These are phyloP conservation scores for Lobulomyces angularis DNA, from an alignment of 192 early-diverging fungal species.

Conservation along the genomic window DNA sequence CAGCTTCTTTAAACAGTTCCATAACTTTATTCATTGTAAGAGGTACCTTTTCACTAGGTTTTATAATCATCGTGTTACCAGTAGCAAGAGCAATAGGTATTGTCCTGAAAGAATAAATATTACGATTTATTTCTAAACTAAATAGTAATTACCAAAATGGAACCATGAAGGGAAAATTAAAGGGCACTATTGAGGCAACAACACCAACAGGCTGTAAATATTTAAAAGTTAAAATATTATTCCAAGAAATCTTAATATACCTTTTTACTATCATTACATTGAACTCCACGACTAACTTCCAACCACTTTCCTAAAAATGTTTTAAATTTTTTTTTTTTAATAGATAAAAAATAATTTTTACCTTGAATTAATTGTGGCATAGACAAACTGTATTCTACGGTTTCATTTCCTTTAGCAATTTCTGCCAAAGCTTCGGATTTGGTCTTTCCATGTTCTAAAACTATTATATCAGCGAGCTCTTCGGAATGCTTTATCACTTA, in stretches of 20 bases:
- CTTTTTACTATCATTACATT: slow-evolving; percentile 51
- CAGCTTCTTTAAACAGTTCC: slow-evolving; percentile 38
- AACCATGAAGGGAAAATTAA: slow-evolving; percentile 68
- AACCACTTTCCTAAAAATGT: no score
- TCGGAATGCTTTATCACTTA: slow-evolving; percentile 40
- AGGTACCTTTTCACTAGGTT: slow-evolving; percentile 73
- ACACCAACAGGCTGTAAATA: slow-evolving; percentile 63
- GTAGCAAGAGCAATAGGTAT: slow-evolving; percentile 58
- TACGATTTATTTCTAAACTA: no score
- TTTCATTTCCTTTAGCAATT: slow-evolving; percentile 65
- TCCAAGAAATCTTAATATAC: no score
- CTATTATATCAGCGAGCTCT: slow-evolving; percentile 60
- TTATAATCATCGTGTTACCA: slow-evolving; percentile 64
- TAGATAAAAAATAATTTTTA: no score
- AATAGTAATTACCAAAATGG: no score
- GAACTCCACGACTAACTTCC: slow-evolving; percentile 54
- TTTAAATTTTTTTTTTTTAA: no score
- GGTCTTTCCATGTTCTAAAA: slow-evolving; percentile 71
- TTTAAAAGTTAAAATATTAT: no score
- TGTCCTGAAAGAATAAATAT: no score
- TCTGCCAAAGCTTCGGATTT: slow-evolving; percentile 58
- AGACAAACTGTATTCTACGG: slow-evolving; percentile 61
- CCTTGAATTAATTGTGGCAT: slow-evolving; percentile 54
- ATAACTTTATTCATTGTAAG: slow-evolving; percentile 59
- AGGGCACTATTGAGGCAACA: slow-evolving; percentile 66